Evolutionary conservation across 2,329 filamentous ascomycete species (phyloP), one percentile per base, ranked within the genome.

Genomic region (Tolypocladium guangdongense): DNA sequence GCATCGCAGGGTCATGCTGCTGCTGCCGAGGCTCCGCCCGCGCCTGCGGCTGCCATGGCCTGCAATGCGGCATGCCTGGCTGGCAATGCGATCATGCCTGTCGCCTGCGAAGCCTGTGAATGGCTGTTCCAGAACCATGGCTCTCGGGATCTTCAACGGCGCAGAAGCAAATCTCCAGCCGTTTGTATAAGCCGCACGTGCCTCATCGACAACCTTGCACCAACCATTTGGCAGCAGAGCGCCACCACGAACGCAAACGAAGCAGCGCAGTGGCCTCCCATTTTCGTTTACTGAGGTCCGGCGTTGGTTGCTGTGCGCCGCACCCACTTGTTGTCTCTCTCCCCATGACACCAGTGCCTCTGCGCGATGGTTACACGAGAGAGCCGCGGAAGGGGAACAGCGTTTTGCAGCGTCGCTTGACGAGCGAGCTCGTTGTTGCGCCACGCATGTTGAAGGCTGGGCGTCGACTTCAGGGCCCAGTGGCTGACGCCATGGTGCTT

Each of bases 281-380:
- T 33, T 7, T 18, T 47, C 43, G 43, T 47, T 47, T 47, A 20
- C 27, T 18, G 43, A 12, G 8, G 24, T 37, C 20, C 38, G 38
- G 48, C 7, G 35, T 37, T 39, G 48, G 18, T 30, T 35, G 48
- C n/a, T 50, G n/a, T 30, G 36, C 48, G 30, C 22, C 33, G 16
- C 48, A 37, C 35, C 48, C 48, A 50, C 48, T 50, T 50, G 48
- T 50, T 50, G 27, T 30, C 48, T 50, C 48, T 32, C 48, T 12
- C 35, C 48, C n/a, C 48, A 27, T 38, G 27, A 30, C 30, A 33
- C 43, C 43, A 20, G 43, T 20, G 27, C 43, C 27, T 20, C 43
- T 33, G 43, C 43, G 27, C 30, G 20, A 49, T 24, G 48, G 48
- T 50, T 20, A 50, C 48, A 50, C 48, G 22, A n/a, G 48, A 49